Evolutionary conservation across 768 basidiomycete genomes (phyloP), one percentile per base, ranked within the genome.

Genomic region (Coprinopsis cinerea): DNA sequence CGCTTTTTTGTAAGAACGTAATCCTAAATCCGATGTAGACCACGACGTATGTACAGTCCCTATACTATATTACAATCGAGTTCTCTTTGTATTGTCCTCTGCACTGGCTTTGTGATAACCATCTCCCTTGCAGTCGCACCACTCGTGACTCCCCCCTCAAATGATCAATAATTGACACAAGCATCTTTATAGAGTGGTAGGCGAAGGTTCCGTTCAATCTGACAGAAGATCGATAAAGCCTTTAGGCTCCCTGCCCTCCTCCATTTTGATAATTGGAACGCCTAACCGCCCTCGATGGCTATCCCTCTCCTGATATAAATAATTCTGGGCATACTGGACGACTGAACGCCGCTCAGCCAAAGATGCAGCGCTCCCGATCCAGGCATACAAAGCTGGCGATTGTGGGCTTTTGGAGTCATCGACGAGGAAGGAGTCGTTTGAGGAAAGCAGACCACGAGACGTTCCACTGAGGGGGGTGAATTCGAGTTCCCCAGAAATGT

Each of bases 251-350:
- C 62, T 61, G 3, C 79, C 81, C 58, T 83, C 75, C 41, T 66
- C 67, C 69, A 80, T 73, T 62, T 74, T 79, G 42, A 81, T 67
- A 32, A 81, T 67, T 2, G 71, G 70, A 14, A 71, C 64, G 6
- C 71, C 61, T 30, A 67, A 69, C 28, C 50, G 59, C 41, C 44
- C 28, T 9, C 49, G 55, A 14, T 46, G 48, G 13, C 51, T 43
- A 30, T 61, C 56, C 50, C 60, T 62, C 40, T 62, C 56, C 25
- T 72, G 55, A 51, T 79, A 64, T 48, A 84, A 59, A 59, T 79
- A 82, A 26, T 53, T 61, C 57, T 79, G 80, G 5, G 80, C 81
- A 51, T 82, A 79, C 55, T 79, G 75, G 13, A 78, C 40, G 2
- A 78, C 74, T 22, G 82, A 66, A 4, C 79, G 68, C 40, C 68